phyloP scores from a whole-genome alignment of 2,329 filamentous ascomycete species.

The Cordyceps cateniannulata region DNA sequence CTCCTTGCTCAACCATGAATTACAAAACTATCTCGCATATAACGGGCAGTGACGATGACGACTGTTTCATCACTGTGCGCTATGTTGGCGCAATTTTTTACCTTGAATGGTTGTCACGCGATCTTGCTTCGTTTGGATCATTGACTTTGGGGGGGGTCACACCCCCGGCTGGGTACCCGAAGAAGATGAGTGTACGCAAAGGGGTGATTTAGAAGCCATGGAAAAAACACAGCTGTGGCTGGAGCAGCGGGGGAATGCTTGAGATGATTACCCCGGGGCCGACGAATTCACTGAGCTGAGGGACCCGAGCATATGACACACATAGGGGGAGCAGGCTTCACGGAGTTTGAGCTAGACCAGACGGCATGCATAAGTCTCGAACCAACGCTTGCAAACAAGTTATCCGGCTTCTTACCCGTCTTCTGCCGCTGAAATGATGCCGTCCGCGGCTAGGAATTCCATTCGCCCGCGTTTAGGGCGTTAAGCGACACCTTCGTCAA shows the following conservation, averaged over 20 bases:
- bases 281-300: too few species aligned
- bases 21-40: neutral
- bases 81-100: neutral
- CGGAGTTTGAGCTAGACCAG: too few species aligned
- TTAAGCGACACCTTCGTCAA: too few species aligned
- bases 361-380: too few species aligned
- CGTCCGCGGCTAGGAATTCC: too few species aligned
- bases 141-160: neutral
- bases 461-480: too few species aligned
- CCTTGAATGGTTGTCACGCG: neutral
- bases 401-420: too few species aligned
- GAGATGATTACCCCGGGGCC: too few species aligned
- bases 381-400: too few species aligned
- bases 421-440: too few species aligned
- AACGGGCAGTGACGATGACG: neutral
- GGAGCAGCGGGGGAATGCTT: neutral
- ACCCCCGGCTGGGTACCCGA: neutral
- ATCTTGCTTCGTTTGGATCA: neutral
- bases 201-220: neutral
- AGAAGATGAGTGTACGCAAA: neutral
- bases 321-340: too few species aligned
- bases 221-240: neutral
- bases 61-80: neutral
- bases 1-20: neutral
- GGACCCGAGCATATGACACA: too few species aligned